phyloP scores from a whole-genome alignment of 331 rosid species.

The Quercus lobata region DNA sequence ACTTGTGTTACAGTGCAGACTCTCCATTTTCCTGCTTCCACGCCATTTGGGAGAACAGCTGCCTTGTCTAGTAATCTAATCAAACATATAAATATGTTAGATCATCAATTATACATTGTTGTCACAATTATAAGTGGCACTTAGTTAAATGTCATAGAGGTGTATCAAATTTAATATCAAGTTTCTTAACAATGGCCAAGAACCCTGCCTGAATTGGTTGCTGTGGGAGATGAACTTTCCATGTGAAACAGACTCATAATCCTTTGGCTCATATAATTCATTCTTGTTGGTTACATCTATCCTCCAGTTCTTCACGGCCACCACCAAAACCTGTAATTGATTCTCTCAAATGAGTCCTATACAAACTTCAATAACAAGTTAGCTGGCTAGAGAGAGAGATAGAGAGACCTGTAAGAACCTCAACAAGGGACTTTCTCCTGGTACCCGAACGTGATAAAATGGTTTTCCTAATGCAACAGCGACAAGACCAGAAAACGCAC shows the following conservation, averaged over 20 bases:
- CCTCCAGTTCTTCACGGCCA: slow-evolving; percentile 27
- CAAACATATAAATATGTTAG: neutral
- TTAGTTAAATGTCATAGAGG: too few relatives aligned
- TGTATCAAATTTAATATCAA: too few relatives aligned
- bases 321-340: slow-evolving; percentile 33
- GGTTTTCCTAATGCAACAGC: slow-evolving; percentile 38
- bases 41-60: slow-evolving; percentile 29
- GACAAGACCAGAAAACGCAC: slow-evolving; percentile 34
- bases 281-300: slow-evolving; percentile 24
- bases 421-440: slow-evolving; percentile 44
- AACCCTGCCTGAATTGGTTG: slow-evolving; percentile 24
- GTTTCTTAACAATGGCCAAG: neutral
- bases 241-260: slow-evolving; percentile 3
- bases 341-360: neutral
- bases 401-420: slow-evolving; percentile 40
- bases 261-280: slow-evolving; percentile 23
- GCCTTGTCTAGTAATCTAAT: slow-evolving; percentile 56
- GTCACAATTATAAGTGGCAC: neutral
- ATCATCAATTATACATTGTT: neutral
- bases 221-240: slow-evolving; percentile 25
- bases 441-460: slow-evolving; percentile 32
- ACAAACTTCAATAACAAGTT: neutral
- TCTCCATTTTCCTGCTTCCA: slow-evolving; percentile 29
- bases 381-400: neutral
- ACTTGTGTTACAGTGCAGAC: slow-evolving; percentile 55